These are phyloP conservation scores for Microdochium nivale DNA, from an alignment of 2,329 filamentous ascomycete species.

Conservation along the genomic window DNA sequence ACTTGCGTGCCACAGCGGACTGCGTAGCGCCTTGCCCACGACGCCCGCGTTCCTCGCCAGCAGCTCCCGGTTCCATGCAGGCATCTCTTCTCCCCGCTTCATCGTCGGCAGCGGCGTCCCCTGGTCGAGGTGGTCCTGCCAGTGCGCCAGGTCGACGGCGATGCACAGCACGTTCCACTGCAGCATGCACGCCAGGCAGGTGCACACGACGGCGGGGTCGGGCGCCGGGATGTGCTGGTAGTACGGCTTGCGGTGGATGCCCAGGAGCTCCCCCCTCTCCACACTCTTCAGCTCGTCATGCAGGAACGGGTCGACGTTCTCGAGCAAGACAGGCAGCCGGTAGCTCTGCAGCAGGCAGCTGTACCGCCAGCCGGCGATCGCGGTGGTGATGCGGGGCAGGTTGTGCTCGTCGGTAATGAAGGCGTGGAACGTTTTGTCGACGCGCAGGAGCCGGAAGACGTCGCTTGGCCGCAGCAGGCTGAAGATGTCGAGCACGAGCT, in stretches of 20 bases:
- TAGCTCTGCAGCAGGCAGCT: slow-evolving; percentile 41
- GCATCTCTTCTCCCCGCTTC: slow-evolving; percentile 29
- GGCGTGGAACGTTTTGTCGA: slow-evolving; percentile 28
- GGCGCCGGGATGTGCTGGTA: slow-evolving; percentile 42
- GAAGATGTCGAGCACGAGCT: slow-evolving; percentile 40
- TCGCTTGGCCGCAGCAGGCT: slow-evolving; percentile 39
- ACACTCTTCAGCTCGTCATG: slow-evolving; percentile 8
- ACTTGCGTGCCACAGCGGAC: slow-evolving; percentile 40
- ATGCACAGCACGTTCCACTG: slow-evolving; percentile 48
- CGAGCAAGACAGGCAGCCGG: slow-evolving; percentile 35
- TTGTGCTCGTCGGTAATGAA: slow-evolving; percentile 33
- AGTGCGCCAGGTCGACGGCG: slow-evolving; percentile 46
- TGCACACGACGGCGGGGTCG: slow-evolving; percentile 40
- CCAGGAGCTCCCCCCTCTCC: slow-evolving; percentile 29
- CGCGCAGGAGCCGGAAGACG: slow-evolving; percentile 33
- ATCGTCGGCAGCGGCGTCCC: slow-evolving; percentile 44
- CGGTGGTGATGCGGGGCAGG: slow-evolving; percentile 29
- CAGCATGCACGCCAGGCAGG: slow-evolving; percentile 46
- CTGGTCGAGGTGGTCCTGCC: slow-evolving; percentile 41
- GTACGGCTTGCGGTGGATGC: slow-evolving; percentile 40
- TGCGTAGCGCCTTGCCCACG: slow-evolving; percentile 33
- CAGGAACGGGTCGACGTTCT: slow-evolving; percentile 12
- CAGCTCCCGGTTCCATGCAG: slow-evolving; percentile 41
- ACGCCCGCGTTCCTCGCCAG: slow-evolving; percentile 31
- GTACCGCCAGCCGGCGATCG: slow-evolving; percentile 39